Conservation (phyloP, 1,284 basidiomycete species). For the Phylloporus sp. region DNA sequence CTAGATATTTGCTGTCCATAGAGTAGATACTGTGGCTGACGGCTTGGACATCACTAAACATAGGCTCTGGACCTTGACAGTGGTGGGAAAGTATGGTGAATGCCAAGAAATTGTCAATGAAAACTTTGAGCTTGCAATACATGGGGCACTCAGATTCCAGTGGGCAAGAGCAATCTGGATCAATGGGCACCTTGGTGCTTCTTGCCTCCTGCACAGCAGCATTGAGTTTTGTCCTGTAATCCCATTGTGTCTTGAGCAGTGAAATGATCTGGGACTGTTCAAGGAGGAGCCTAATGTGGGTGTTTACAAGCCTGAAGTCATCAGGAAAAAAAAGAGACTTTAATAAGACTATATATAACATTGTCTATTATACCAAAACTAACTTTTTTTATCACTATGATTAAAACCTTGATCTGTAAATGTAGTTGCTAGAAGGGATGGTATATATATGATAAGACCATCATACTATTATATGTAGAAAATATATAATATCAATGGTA, state of each 20-base stretch:
- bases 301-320: slow-evolving; percentile 33
- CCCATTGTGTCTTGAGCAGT: slow-evolving; percentile 21
- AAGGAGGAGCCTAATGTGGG: slow-evolving; percentile 34
- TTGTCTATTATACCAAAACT: no score
- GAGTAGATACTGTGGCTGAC: slow-evolving; percentile 23
- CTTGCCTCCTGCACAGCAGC: slow-evolving; percentile 20
- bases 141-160: background rate
- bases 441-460: no score
- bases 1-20: slow-evolving; percentile 5
- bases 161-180: slow-evolving; percentile 6
- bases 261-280: slow-evolving; percentile 23
- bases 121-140: slow-evolving; percentile 18
- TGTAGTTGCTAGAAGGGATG: no score
- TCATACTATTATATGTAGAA: no score
- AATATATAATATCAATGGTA: no score
- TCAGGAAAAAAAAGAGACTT: no score
- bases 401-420: no score
- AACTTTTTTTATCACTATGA: no score
- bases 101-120: slow-evolving; percentile 28
- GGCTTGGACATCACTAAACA: slow-evolving; percentile 21
- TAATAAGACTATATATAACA: no score
- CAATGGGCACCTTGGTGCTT: background rate
- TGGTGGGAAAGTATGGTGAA: slow-evolving; percentile 35
- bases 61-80: slow-evolving; percentile 28
- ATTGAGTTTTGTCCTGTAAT: slow-evolving; percentile 20